Evolutionary conservation across 768 basidiomycete genomes (phyloP), one percentile per base, ranked within the genome.

Genomic region (Podaxis sp.): DNA sequence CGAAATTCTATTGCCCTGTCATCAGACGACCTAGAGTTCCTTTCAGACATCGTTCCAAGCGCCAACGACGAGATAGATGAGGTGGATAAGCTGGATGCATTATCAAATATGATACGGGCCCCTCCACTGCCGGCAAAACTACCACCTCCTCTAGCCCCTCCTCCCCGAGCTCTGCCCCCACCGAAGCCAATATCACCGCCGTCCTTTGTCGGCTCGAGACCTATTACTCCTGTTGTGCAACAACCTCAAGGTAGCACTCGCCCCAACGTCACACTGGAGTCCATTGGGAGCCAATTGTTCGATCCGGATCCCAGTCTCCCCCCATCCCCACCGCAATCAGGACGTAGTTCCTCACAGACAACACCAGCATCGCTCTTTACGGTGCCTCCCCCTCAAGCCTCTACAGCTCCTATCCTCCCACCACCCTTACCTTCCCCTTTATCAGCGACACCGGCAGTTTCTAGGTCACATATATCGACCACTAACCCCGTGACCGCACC

Each of bases 1-100:
- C 78, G 78, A 52, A 81, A 80, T 56, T 86, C 89, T 33, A 72
- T 95, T 37, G 83, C 91, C 12, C 80, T 96, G 17, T 91, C 91
- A 15, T 78, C 84, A 1, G 87, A 91, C 62, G 95, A 96, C 71
- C 79, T 96, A 30, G 89, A 93, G 66, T 95, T 90, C 70, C 79
- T 96, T 20, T 85, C 84, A 37, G 90, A 87, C 71, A 81, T 84
- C 60, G 88, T 84, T 10, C 88, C 89, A 3, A 83, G 81, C 65
- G 80, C 79, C 11, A 71, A 66, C 54, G 84, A 85, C 60, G 79
- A 75, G 15, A 70, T 74, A 17, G 73, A 75, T 33, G 72, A 77
- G 12, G 73, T 69, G 24, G 62, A 65, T 41, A 70, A 76, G 40
- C 65, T 82, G 20, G 74, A 73, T 60, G 75, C 73, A 17, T 70